Base-by-base conservation (phyloP, 805 yeast species). In the Zygoascus bituminiphila region DNA sequence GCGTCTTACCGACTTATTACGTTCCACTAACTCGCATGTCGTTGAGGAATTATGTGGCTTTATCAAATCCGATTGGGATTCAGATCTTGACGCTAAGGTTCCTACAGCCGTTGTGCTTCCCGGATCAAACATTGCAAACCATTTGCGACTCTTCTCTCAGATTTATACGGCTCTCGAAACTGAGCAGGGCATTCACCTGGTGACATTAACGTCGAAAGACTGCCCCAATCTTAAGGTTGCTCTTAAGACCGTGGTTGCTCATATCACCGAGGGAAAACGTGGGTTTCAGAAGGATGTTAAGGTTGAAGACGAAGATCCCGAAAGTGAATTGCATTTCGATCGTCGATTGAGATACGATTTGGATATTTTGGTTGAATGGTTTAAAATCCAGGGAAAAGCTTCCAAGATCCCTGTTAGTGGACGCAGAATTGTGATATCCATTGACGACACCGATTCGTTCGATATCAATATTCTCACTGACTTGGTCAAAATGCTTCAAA, bases 391-490 rank as follows among this genome's bases (percentile, higher is more conserved):
- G 20, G 46, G 35, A 20, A 26, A 46, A 7, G 12, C 50, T 7
- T 42, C 49, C 15, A 38, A 45, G 1, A 41, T 44, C 10, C 19
- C 42, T 9, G 12, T 53, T 8, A 24, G 14, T 10, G 54, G 50
- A 31, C 14, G 51, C 12, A 47, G 63, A 35, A 46, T 68, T 20
- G 63, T 65, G 8, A 42, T 64, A 2, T 48, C 63, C 12, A 48
- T 69, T 2, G 70, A 69, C 22, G 72, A 69, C 50, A 63, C 70
- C 3, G 72, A 68, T 25, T 60, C 69, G 8, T 70, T 68, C 52
- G 64, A 62, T 4, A 46, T 52, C 2, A 45, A 50, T 1, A 51
- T 68, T 1, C 45, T 69, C 4, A 39, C 64, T 0, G 60, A 57
- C 2, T 51, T 67, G 22, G 52, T 68, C 14, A 47, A 50, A 10